Percentiles rank a stretch among this genome's conserved stretches.
These are phyloP conservation scores for Haplosporangium sp. DNA, from an alignment of 371 early-diverging fungal genomes.

Conservation along the genomic window DNA sequence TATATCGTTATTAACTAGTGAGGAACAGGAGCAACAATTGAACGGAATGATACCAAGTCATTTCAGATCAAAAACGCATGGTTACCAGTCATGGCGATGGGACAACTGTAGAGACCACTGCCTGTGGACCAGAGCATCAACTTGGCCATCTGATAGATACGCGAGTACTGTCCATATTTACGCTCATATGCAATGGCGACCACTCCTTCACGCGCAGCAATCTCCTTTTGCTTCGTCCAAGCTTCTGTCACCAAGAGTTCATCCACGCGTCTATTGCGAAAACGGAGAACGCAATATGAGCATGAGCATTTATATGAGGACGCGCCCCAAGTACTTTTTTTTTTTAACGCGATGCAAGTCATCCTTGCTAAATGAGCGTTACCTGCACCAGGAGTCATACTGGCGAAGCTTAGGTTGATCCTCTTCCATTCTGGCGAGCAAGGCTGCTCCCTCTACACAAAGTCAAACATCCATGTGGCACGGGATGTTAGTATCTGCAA, in stretches of 20 bases:
- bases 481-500: not conserved
- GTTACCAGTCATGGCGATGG: conserved; percentile 73
- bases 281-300: not conserved
- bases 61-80: not conserved
- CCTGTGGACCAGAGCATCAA: conserved; percentile 67
- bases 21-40: not conserved
- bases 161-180: conserved; percentile 61
- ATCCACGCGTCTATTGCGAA: conserved; percentile 62
- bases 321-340: not conserved
- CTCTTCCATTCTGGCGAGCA: conserved; percentile 44
- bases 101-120: conserved; percentile 70
- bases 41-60: not conserved
- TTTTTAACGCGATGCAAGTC: not conserved
- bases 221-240: conserved; percentile 68
- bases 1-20: not conserved
- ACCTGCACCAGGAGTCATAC: conserved; percentile 75
- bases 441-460: conserved; percentile 30
- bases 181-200: conserved; percentile 74
- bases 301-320: not conserved
- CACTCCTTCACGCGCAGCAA: conserved; percentile 71
- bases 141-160: conserved; percentile 76
- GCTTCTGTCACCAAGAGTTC: conserved; percentile 65
- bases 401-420: conserved; percentile 72
- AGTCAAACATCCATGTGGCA: not conserved
- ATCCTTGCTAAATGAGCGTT: not conserved